These are phyloP conservation scores for Eucalyptus regnans DNA, from an alignment of 345 rosid genomes.

Conservation along the genomic window DNA sequence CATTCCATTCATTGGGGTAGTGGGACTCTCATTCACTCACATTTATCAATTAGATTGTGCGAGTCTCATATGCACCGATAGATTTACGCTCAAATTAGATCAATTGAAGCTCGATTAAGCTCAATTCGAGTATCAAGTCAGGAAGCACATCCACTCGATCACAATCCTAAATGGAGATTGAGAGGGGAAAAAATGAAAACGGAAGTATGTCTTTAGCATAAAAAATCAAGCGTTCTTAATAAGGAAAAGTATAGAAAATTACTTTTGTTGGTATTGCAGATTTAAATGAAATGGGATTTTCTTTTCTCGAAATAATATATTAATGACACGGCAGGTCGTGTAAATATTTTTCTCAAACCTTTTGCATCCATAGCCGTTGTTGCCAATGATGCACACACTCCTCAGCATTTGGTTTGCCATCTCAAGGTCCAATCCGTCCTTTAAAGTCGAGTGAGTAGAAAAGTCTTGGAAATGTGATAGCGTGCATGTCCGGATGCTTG, in stretches of 20 bases:
- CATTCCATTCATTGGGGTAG: fast-evolving
- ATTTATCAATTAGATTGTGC: fast-evolving
- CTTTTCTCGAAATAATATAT: neutral
- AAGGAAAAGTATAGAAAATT: neutral
- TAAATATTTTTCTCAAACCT: neutral
- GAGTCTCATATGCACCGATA: neutral
- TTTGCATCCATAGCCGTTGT: neutral
- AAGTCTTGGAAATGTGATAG: neutral
- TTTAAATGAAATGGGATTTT: neutral
- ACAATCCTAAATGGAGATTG: neutral
- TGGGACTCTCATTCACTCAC: fast-evolving
- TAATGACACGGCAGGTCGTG: fast-evolving
- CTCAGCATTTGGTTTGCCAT: neutral
- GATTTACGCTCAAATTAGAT: neutral
- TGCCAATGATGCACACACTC: neutral
- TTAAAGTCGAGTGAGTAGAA: neutral
- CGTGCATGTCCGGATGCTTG: neutral
- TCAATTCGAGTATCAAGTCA: neutral
- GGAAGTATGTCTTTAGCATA: neutral
- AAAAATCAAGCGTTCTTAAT: neutral
- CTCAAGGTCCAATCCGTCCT: neutral
- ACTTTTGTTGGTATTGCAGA: fast-evolving
- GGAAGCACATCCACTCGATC: neutral
- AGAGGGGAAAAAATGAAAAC: neutral
- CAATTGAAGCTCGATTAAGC: neutral